Conservation (phyloP, 768 basidiomycete genomes). For the Pulveroboletus sp. region DNA sequence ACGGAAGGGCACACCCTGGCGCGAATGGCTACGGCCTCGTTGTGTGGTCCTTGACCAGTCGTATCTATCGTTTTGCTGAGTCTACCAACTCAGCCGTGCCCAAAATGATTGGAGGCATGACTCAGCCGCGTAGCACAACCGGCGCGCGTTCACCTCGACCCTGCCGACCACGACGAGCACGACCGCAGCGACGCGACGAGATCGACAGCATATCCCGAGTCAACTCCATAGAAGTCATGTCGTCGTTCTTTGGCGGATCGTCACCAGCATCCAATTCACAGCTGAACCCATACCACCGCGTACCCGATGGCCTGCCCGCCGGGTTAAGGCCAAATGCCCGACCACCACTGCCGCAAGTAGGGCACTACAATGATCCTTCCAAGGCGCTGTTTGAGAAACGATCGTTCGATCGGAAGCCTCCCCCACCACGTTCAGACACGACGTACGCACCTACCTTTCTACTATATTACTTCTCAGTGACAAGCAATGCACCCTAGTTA, state of each 20-base stretch:
- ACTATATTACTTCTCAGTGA: not conserved
- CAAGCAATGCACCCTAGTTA: conserved; percentile 34
- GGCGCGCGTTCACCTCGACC: not conserved
- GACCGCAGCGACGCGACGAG: not conserved
- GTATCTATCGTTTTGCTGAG: too few species aligned
- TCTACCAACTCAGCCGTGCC: too few species aligned
- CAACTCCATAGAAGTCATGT: conserved; percentile 12
- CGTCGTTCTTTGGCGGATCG: conserved; percentile 43
- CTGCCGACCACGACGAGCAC: not conserved
- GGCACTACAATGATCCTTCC: conserved; percentile 53
- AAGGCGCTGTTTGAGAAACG: conserved; percentile 48
- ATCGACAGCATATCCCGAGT: not conserved
- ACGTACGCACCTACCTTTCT: conserved; percentile 12
- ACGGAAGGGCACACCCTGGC: too few species aligned
- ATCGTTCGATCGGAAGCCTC: conserved; percentile 38
- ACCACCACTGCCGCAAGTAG: conserved; percentile 35
- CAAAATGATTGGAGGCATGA: too few species aligned
- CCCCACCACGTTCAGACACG: conserved; percentile 30
- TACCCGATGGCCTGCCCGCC: conserved; percentile 37
- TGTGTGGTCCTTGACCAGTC: too few species aligned
- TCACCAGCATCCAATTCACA: conserved; percentile 29
- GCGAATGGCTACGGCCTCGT: too few species aligned
- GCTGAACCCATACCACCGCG: conserved; percentile 39
- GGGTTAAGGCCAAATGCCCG: conserved; percentile 33
- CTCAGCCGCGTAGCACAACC: not conserved